Conservation (phyloP, 225 moss, liverwort and hornwort species). For the Takakia lepidozioides region DNA sequence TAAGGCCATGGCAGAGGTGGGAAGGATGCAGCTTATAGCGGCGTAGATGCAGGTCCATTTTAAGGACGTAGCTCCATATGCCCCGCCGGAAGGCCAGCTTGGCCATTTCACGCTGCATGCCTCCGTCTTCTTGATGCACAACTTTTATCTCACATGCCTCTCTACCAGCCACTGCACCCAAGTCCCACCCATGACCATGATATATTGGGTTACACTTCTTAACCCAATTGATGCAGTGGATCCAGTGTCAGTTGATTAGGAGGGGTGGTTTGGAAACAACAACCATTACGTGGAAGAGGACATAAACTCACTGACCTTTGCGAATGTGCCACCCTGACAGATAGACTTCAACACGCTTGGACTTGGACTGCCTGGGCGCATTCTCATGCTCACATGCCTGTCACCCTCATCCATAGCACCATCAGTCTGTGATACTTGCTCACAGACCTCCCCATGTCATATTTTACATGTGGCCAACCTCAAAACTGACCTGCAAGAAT, state of each 20-base stretch:
- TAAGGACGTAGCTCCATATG: conserved; percentile 56
- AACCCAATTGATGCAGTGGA: too few relatives aligned
- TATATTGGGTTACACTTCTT: too few relatives aligned
- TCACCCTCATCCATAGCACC: too few relatives aligned
- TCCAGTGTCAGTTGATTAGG: too few relatives aligned
- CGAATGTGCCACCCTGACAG: conserved; percentile 68
- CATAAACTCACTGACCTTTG: too few relatives aligned
- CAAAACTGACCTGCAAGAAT: too few relatives aligned
- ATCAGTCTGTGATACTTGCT: background rate
- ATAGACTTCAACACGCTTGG: conserved; percentile 67
- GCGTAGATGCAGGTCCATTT: conserved; percentile 59
- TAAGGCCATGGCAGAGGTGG: conserved; percentile 12
- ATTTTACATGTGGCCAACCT: too few relatives aligned
- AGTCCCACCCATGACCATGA: too few relatives aligned
- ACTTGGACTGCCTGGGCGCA: conserved; percentile 51
- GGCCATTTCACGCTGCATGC: conserved; percentile 54
- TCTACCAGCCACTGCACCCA: conserved; percentile 48
- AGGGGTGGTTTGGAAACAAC: too few relatives aligned
- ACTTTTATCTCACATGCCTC: conserved; percentile 64
- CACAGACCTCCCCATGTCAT: too few relatives aligned
- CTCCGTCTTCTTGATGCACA: conserved; percentile 70
- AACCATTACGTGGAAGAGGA: too few relatives aligned
- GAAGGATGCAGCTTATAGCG: conserved; percentile 28
- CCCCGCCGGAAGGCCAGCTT: conserved; percentile 66
- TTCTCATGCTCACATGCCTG: conserved; percentile 61